A percentile compares a stretch with the other conserved stretches of the same genome.
phyloP scores from a whole-genome alignment of 148 eudicot species.

The Vaccinium vitisidaea region DNA sequence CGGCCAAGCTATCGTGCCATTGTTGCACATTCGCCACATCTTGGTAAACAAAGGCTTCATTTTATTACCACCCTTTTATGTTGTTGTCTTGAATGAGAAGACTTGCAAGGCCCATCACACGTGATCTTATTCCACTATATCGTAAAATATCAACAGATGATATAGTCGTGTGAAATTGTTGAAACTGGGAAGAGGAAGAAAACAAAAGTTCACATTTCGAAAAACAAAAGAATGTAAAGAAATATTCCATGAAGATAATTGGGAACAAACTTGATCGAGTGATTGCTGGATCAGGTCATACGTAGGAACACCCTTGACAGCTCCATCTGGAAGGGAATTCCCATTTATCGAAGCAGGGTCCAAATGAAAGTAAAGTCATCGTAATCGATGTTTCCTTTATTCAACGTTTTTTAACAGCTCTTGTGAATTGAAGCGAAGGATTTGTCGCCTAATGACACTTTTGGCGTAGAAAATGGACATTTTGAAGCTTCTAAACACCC shows the following conservation, averaged over 20 bases:
- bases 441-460: neutral
- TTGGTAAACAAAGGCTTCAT: too few relatives aligned
- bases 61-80: too few relatives aligned
- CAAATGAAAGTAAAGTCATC: neutral
- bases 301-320: neutral
- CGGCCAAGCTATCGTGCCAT: neutral
- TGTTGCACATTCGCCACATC: neutral
- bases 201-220: neutral
- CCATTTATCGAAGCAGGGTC: neutral
- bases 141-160: neutral
- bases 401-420: neutral
- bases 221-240: neutral
- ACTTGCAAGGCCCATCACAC: neutral
- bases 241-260: neutral
- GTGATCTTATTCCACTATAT: neutral
- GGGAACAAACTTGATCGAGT: neutral
- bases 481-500: neutral
- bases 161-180: neutral
- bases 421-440: neutral
- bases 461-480: neutral
- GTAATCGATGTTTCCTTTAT: neutral
- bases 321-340: neutral
- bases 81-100: neutral
- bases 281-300: neutral
- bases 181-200: neutral